phyloP scores from a whole-genome alignment of 495 filamentous ascomycete genomes.

The Penicillium coffeae region DNA sequence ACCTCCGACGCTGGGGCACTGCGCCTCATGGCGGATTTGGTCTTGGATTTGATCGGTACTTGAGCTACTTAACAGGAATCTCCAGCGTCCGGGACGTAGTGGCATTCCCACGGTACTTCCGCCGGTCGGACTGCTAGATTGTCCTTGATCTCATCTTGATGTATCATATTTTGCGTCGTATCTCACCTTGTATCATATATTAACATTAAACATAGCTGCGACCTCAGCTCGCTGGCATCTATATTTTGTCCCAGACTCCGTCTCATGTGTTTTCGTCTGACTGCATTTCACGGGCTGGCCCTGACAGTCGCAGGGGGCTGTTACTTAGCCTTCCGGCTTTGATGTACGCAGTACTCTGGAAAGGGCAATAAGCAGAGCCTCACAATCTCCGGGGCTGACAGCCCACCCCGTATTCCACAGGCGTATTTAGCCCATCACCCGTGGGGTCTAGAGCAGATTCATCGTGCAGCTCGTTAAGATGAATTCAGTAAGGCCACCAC shows the following conservation, averaged over 20 bases:
- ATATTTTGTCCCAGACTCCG: too few species aligned
- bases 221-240: too few species aligned
- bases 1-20: slow-evolving; percentile 87
- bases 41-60: slow-evolving; percentile 83
- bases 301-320: too few species aligned
- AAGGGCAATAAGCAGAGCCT: too few species aligned
- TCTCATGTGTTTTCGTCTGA: too few species aligned
- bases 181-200: too few species aligned
- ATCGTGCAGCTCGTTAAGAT: background rate
- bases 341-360: too few species aligned
- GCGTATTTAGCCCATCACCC: background rate
- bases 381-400: too few species aligned
- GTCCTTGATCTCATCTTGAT: background rate
- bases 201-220: too few species aligned
- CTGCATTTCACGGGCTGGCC: too few species aligned
- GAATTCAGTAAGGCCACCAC: background rate
- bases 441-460: background rate
- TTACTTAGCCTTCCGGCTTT: too few species aligned
- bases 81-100: slow-evolving; percentile 83
- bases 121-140: slow-evolving; percentile 79
- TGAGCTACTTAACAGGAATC: slow-evolving; percentile 81
- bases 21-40: slow-evolving; percentile 97
- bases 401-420: background rate
- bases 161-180: too few species aligned
- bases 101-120: slow-evolving; percentile 84